A percentile compares a stretch with the other conserved stretches of the same genome.
phyloP scores from a whole-genome alignment of 2,329 filamentous ascomycete genomes.

The Nemania diffusa region DNA sequence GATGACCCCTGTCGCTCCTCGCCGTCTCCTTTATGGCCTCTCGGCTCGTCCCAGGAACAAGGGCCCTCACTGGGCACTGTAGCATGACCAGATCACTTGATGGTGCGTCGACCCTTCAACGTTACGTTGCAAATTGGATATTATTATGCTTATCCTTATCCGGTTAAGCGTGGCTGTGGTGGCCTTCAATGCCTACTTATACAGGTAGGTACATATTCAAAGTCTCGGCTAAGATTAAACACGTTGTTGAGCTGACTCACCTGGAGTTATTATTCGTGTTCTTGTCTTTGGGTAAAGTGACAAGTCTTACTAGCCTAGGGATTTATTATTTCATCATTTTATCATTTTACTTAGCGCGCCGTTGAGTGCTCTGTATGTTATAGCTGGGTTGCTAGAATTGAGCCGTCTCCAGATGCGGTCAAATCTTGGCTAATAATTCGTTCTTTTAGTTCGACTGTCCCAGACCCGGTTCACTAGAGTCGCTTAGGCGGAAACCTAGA shows the following conservation, averaged over 20 bases:
- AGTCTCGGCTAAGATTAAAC: background rate
- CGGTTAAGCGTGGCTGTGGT: background rate
- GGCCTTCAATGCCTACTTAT: background rate
- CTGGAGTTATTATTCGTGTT: background rate
- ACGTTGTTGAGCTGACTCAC: background rate
- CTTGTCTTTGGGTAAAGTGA: background rate
- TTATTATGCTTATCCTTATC: background rate
- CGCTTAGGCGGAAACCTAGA: slow-evolving; percentile 9
- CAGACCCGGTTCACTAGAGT: slow-evolving; percentile 2
- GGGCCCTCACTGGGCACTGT: background rate
- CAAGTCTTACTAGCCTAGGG: background rate
- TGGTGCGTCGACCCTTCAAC: slow-evolving; percentile 4
- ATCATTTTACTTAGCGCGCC: background rate
- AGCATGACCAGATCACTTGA: slow-evolving; percentile 3
- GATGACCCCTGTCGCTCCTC: slow-evolving; percentile 31
- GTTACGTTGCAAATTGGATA: slow-evolving; percentile 23
- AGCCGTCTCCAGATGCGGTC: slow-evolving; percentile 17
- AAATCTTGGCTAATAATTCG: background rate
- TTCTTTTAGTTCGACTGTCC: slow-evolving; percentile 10
- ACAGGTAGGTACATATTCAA: background rate
- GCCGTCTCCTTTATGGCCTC: slow-evolving; percentile 20
- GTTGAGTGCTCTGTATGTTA: too few relatives aligned
- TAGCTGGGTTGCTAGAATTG: slow-evolving; percentile 15
- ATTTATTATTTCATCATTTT: background rate
- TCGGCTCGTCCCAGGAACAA: slow-evolving; percentile 28